Base-by-base conservation (phyloP, 352 stramenopile genomes). In the Pythium graminicola region DNA sequence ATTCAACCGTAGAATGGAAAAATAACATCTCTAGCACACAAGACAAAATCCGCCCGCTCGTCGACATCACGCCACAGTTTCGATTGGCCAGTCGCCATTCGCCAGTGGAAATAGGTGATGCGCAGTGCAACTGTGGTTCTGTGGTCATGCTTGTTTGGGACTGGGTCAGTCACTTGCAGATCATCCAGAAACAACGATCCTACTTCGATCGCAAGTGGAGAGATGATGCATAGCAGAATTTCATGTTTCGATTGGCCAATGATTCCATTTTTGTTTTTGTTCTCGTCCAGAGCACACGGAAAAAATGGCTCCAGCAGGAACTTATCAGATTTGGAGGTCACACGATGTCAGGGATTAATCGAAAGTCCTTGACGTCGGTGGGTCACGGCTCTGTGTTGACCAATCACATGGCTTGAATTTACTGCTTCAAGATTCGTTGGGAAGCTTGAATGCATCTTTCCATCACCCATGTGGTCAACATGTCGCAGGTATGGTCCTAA, bases 271-370 rank as follows among this genome's bases (percentile, higher is more conserved):
- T 1, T 42, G 35, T 42, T 19, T 42, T 16, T 38, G 16, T 42
- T 16, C 32, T 9, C 31, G 31, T 38, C 6, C 4, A n/a, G 11
- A 38, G n/a, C 32, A 38, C 32, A 38, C 32, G n/a, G 4, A 11
- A 38, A 38, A 38, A 3, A n/a, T 36, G 31, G 31, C 16, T 36
- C 9, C 9, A 16, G 31, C 31, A 36, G 3, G 6, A n/a, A n/a
- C n/a, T 38, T 38, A 38, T 57, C 39, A 57, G 49, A 57, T 31
- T n/a, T 22, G 27, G 27, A n/a, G 28, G 48, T 46, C 33, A 54
- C 47, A 10, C n/a, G 26, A 8, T 29, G 36, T 55, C 48, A 55
- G 40, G 6, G 19, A 33, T 60, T 60, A 60, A 43, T 60, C 52
- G 42, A 59, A 17, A n/a, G 2, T 17, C 14, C 35, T 38, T 61